Evolutionary conservation across 306 rosid species (phyloP), one percentile per base, ranked within the genome.

Genomic region (Cicer yamashitae): DNA sequence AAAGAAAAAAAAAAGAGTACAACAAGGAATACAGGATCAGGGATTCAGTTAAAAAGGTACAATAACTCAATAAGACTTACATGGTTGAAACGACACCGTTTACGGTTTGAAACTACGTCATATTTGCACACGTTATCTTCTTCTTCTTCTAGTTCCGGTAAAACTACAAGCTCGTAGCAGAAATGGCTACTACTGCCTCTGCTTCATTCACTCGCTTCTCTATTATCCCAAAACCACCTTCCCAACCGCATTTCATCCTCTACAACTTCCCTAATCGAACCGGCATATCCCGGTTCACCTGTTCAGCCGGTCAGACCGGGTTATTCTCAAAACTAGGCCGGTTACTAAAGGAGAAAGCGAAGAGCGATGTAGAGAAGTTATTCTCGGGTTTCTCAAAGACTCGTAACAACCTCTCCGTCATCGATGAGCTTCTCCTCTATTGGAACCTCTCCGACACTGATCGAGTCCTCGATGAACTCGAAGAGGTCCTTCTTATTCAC

Each of bases 361-460:
- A 91, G 84, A 90, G 93, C 46, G 99, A 94, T 54, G 96, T 94
- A 9, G 99, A 94, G 41, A 94, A 92, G 84, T 12, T 94, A 44
- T 85, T 92, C 88, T 85, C 93, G 0, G 99, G 99, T 12, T 94
- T 94, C 86, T 86, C 96, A 5, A 94, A 94, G 77, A 94, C 99
- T 2, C 86, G 99, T 0, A 91, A 75, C 73, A 94, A 94, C 20
- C 97, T 94, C 72, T 93, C 96, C 7, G 96, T 94, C 76, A 72
- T 94, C 7, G 97, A 93, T 39, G 97, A 94, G 91, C 97, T 94
- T 34, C 90, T 94, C 9, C 93, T 94, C 34, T 94, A 90, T 61
- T 94, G 97, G 97, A 90, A 94, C 81, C 96, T 94, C 77, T 89
- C 97, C 30, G 99, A 94, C 39, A 94, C 96, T 2, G 96, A 94